phyloP scores from a whole-genome alignment of 169 alveolate species.

The Babesia sp. region DNA sequence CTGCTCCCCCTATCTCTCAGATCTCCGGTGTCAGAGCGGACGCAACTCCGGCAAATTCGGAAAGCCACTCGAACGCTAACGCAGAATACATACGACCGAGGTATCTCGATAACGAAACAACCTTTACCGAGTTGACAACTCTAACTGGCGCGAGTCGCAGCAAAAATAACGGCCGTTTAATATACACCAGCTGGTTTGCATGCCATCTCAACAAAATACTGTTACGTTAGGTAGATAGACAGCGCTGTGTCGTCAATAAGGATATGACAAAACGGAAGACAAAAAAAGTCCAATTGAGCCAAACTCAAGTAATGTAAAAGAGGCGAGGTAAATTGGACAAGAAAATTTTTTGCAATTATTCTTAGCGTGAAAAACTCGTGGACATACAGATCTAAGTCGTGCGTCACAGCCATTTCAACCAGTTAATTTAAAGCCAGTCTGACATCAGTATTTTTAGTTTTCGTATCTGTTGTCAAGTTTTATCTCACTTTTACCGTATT shows the following conservation, averaged over 20 bases:
- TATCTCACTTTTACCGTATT: conserved; percentile 73
- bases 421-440: conserved; percentile 22
- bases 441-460: conserved; percentile 74
- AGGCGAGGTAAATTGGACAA: conserved; percentile 83
- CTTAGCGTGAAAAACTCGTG: conserved; percentile 89
- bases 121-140: not conserved
- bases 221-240: no score
- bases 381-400: conserved; percentile 82
- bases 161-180: no score
- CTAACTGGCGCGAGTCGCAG: conserved; percentile 12
- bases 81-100: not conserved
- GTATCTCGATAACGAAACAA: not conserved
- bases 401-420: not conserved
- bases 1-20: no score
- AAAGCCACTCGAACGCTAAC: not conserved
- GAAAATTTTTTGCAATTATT: conserved; percentile 92
- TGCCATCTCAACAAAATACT: no score
- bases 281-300: conserved; percentile 48
- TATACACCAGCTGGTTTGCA: no score
- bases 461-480: conserved; percentile 85
- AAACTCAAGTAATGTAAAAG: conserved; percentile 27
- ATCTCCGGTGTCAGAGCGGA: no score
- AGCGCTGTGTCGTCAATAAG: no score
- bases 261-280: no score
- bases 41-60: no score